Evolutionary conservation across 2,329 filamentous ascomycete species (phyloP).

Genomic region (Simplicillium sp.): DNA sequence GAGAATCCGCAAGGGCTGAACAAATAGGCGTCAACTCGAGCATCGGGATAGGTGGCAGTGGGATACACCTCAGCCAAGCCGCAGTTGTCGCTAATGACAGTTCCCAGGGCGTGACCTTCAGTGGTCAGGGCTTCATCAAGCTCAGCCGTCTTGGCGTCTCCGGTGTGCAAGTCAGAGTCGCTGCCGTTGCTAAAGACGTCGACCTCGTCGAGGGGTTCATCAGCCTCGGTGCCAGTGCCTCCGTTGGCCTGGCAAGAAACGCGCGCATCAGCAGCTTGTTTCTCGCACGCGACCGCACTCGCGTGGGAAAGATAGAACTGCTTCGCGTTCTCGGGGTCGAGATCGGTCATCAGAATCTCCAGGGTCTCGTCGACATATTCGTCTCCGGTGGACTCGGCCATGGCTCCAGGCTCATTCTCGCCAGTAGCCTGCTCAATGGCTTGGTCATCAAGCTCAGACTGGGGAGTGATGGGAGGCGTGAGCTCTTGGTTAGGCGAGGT

Average conservation of each 20-base stretch:
- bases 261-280: conserved; percentile 59
- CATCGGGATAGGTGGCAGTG: conserved; percentile 76
- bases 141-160: conserved; percentile 39
- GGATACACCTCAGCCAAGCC: conserved; percentile 87
- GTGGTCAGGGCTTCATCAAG: conserved; percentile 70
- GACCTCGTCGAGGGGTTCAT: conserved; percentile 47
- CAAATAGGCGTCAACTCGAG: conserved; percentile 88
- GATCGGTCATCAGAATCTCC: conserved; percentile 64
- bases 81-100: conserved; percentile 82
- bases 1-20: conserved; percentile 97
- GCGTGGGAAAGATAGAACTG: conserved; percentile 64
- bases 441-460: conserved; percentile 30
- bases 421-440: conserved; percentile 44
- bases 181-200: conserved; percentile 73
- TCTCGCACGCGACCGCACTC: conserved; percentile 80
- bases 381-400: conserved; percentile 28
- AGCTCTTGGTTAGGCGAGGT: conserved; percentile 74
- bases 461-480: conserved; percentile 75
- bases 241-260: conserved; percentile 52
- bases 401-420: conserved; percentile 26
- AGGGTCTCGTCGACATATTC: conserved; percentile 64
- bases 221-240: conserved; percentile 49
- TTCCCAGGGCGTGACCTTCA: conserved; percentile 88
- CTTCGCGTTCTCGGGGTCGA: conserved; percentile 59
- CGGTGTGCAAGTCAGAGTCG: conserved; percentile 43